Evolutionary conservation across 2,329 filamentous ascomycete genomes (phyloP), one percentile per base, ranked within the genome.

Genomic region (Neonectria magnoliae): DNA sequence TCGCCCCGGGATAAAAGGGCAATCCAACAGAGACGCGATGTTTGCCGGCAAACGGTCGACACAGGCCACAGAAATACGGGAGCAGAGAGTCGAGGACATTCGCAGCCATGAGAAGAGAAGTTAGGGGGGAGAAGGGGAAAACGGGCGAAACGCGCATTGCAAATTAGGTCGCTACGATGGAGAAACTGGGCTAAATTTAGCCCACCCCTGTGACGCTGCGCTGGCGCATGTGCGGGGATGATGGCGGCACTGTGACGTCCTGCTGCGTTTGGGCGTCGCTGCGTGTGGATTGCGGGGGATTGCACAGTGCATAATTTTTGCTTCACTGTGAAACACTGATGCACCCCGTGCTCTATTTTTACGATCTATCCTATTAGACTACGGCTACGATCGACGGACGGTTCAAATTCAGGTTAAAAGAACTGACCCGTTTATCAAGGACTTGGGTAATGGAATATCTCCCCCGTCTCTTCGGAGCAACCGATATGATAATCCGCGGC

Each of bases 181-280:
- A 67, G 60, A 68, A 73, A 55, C 53, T 60, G 71, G 68, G 71
- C 70, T 73, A 73, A 73, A 71, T 73, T 73, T 73, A 73, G 71
- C 64, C 68, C 25, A n/a, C 41, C 54, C 69, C 58, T 62, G 47
- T 62, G 16, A 20, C 38, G 9, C 38, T 51, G 48, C 27, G 18
- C 14, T 29, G 29, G 6, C 11, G 29, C 51, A 67, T 59, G 65
- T 67, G 67, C 60, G 58, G 50, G 27, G 27, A 41, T 20, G 44
- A 38, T 52, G 65, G 47, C 54, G 61, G 53, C 69, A 70, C 68
- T 67, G 68, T 72, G 29, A 42, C 44, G 36, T 53, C 22, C 20
- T 31, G 22, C 29, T 1, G 16, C 16, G 4, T n/a, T 51, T 41
- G 18, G 18, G 20, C 61, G 25, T 1, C 5, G 11, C 1, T 7